Conservation (phyloP, 2,329 filamentous ascomycete species). For the Zelopaecilomyces penicillatus region DNA sequence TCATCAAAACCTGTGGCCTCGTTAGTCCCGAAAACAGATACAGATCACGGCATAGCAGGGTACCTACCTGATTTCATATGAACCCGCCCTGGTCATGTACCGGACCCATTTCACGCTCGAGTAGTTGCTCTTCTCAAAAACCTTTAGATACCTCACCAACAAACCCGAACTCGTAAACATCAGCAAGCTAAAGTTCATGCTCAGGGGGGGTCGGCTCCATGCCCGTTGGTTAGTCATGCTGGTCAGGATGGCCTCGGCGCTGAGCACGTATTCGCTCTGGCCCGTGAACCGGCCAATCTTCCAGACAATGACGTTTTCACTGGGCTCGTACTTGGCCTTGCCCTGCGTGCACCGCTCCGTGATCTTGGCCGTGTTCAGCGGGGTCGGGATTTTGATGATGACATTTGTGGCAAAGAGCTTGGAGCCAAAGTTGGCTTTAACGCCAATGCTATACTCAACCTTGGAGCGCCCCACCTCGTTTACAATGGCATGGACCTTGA, state of each 20-base stretch:
- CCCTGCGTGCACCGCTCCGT: slow-evolving; percentile 90
- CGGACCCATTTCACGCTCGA: slow-evolving; percentile 98
- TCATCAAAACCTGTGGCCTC: slow-evolving; percentile 24
- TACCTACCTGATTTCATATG: slow-evolving; percentile 83
- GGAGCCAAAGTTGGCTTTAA: slow-evolving; percentile 91
- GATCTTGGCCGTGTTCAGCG: slow-evolving; percentile 90
- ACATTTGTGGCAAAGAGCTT: slow-evolving; percentile 98
- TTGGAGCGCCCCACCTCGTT: slow-evolving; percentile 96
- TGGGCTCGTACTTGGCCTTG: slow-evolving; percentile 96
- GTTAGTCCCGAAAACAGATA: slow-evolving; percentile 8
- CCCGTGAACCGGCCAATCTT: slow-evolving; percentile 98
- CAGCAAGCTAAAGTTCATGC: slow-evolving; percentile 81
- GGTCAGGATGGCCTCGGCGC: slow-evolving; percentile 84
- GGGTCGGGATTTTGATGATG: slow-evolving; percentile 85
- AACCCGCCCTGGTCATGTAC: slow-evolving; percentile 97
- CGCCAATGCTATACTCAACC: slow-evolving; percentile 96
- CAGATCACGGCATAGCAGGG: neutral
- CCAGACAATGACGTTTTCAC: slow-evolving; percentile 97
- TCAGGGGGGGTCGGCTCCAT: slow-evolving; percentile 90
- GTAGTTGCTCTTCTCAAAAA: slow-evolving; percentile 99
- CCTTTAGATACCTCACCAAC: slow-evolving; percentile 89
- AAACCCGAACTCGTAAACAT: slow-evolving; percentile 98
- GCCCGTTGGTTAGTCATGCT: slow-evolving; percentile 98
- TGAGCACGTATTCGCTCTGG: slow-evolving; percentile 93
- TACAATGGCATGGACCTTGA: slow-evolving; percentile 98